phyloP scores from a whole-genome alignment of 257 asterid species.

The Salvia miltiorrhiza region DNA sequence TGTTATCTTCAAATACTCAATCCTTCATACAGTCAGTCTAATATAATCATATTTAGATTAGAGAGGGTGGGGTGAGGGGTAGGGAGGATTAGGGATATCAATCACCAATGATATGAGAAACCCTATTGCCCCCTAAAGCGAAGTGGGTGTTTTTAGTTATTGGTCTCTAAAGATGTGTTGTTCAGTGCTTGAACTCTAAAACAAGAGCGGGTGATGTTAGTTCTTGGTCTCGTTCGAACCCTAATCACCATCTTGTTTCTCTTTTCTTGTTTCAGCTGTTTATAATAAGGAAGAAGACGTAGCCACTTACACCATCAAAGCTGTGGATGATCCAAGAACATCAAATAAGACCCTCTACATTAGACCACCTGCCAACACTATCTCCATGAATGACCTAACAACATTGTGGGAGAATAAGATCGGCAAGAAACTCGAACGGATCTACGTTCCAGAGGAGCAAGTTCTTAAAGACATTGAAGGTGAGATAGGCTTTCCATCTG shows the following conservation, averaged over 20 bases:
- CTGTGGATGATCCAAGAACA: constrained; percentile 56
- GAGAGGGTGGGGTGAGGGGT: background rate
- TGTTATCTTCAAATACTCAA: too few species aligned
- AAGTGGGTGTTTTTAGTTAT: background rate
- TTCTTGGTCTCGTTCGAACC: background rate
- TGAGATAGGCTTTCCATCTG: background rate
- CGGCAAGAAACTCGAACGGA: constrained; percentile 42
- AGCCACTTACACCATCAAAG: constrained; percentile 45
- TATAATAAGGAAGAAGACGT: constrained; percentile 49
- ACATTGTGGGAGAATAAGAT: constrained; percentile 58
- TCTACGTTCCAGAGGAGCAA: constrained; percentile 44
- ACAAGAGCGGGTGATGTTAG: background rate
- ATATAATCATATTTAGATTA: too few species aligned
- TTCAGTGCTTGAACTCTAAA: background rate
- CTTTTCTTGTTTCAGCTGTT: constrained; percentile 33
- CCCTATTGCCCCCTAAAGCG: background rate
- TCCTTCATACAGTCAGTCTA: too few species aligned
- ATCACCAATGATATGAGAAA: background rate
- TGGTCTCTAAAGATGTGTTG: background rate
- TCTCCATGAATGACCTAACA: constrained; percentile 44
- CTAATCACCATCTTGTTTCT: background rate
- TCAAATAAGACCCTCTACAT: constrained; percentile 49
- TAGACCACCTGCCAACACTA: constrained; percentile 42
- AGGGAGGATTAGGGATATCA: background rate
- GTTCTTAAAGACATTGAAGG: constrained; percentile 47